Base-by-base conservation (phyloP, 108 stramenopile species). In the Bacterosira constricta region DNA sequence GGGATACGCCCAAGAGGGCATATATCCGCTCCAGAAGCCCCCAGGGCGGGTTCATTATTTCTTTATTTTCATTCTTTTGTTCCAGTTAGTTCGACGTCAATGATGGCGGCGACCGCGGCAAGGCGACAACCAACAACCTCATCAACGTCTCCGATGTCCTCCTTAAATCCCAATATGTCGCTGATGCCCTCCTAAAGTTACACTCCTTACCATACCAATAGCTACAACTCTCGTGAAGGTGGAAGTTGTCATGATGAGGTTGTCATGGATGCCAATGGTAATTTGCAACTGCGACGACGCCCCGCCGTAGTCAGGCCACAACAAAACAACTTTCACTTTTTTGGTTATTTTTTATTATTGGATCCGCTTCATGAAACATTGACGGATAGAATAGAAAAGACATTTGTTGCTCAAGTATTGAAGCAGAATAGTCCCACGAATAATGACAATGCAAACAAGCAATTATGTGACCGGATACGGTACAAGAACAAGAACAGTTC, bases 1-100 rank as follows among this genome's bases (percentile, higher is more conserved):
- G 87, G 71, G 72, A 2, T 94, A 94, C 65, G 90, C 83, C 21
- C 87, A 88, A 71, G 88, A 94, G 46, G 81, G 87, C n/a, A n/a
- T n/a, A n/a, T n/a, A n/a, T n/a, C n/a, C n/a, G n/a, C n/a, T n/a
- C n/a, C n/a, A n/a, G n/a, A n/a, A n/a, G n/a, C n/a, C n/a, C n/a
- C n/a, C n/a, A n/a, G n/a, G n/a, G n/a, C n/a, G n/a, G n/a, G n/a
- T n/a, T n/a, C n/a, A n/a, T n/a, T n/a, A n/a, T n/a, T n/a, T n/a
- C n/a, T n/a, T n/a, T n/a, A n/a, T n/a, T n/a, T n/a, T n/a, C n/a
- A n/a, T n/a, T n/a, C n/a, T n/a, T n/a, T n/a, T n/a, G n/a, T n/a
- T n/a, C n/a, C n/a, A n/a, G n/a, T n/a, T n/a, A n/a, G n/a, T n/a
- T n/a, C n/a, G n/a, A n/a, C n/a, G n/a, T n/a, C n/a, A n/a, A n/a